Evolutionary conservation across 768 basidiomycete species (phyloP), one percentile per base, ranked within the genome.

Genomic region (Tubosaeta brunneosetosa): DNA sequence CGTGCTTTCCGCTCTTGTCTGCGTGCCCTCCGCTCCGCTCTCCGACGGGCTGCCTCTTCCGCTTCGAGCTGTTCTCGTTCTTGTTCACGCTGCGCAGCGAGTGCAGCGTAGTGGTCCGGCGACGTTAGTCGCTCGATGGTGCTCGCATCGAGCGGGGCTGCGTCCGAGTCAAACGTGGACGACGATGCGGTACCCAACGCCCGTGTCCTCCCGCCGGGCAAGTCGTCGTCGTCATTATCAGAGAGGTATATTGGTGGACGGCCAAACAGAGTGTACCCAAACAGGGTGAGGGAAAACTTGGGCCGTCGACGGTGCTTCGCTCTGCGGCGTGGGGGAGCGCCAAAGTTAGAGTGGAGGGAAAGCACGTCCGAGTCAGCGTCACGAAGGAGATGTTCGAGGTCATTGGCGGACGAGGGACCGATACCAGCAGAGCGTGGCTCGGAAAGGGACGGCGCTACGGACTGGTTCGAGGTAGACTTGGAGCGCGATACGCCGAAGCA

Each of bases 211-310:
- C 55, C 46, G 44, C 48, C 37, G 8, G 37, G 37, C 1, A 56
- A 44, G 12, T 64, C 68, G 4, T 73, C 76, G 10, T 84, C 83
- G 13, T 76, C 75, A 16, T 76, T 75, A n/a, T 80, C 80, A 0
- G 79, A 73, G n/a, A 86, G 74, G 41, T 80, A 78, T 46, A 88
- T 81, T 0, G 81, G 74, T 7, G 75, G 74, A 19, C 74, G 74
- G n/a, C 86, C 87, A 55, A 89, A 87, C 3, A 87, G 73, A 47
- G 83, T 73, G 55, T 71, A 86, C 6, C 86, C 87, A 53, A 87
- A 87, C 8, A 89, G 61, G 9, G 76, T 78, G 59, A 87, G 79
- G 68, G 55, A 65, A 59, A 47, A 66, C 60, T 47, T 68, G 63
- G 52, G 63, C 38, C 56, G 66, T 58, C 65, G 68, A 67, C 56